phyloP scores from a whole-genome alignment of 2,329 filamentous ascomycete genomes.

The Pestalotiopsis sp. region DNA sequence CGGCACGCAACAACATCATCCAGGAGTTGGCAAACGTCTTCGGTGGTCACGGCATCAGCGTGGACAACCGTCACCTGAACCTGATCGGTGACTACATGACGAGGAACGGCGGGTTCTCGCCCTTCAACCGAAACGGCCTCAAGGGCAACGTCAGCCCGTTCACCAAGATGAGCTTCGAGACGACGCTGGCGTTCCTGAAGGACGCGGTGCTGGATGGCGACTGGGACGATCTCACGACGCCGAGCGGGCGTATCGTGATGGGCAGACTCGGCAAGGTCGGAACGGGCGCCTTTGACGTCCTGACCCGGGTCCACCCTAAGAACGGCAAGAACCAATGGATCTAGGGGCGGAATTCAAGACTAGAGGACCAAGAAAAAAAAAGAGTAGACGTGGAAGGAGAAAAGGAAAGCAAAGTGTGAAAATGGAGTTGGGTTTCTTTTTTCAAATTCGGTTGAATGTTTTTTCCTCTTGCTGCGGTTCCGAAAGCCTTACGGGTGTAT shows the following conservation, averaged over 20 bases:
- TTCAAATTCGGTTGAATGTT: not conserved
- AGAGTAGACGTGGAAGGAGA: not conserved
- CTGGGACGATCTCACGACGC: constrained; percentile 83
- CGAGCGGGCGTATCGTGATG: constrained; percentile 86
- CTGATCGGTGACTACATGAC: constrained; percentile 98
- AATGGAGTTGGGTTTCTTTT: not conserved
- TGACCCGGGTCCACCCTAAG: constrained; percentile 62
- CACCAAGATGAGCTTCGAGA: constrained; percentile 99
- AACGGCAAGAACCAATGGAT: constrained; percentile 39
- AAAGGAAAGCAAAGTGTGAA: not conserved
- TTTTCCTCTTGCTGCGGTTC: not conserved
- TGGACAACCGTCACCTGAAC: constrained; percentile 90
- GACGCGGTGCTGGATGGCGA: constrained; percentile 91
- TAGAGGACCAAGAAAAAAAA: not conserved
- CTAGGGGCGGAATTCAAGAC: not conserved
- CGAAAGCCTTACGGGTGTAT: not conserved
- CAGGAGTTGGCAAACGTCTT: constrained; percentile 86
- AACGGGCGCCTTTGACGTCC: constrained; percentile 89
- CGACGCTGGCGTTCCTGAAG: constrained; percentile 88
- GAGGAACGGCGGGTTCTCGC: constrained; percentile 82
- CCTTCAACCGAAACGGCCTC: constrained; percentile 91
- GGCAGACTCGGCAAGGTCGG: constrained; percentile 82
- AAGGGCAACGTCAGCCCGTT: constrained; percentile 85
- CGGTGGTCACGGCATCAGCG: constrained; percentile 84
- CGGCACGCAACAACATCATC: constrained; percentile 84